Evolutionary conservation across 148 eudicot species (phyloP).

Genomic region (Nepenthes mirabilis): DNA sequence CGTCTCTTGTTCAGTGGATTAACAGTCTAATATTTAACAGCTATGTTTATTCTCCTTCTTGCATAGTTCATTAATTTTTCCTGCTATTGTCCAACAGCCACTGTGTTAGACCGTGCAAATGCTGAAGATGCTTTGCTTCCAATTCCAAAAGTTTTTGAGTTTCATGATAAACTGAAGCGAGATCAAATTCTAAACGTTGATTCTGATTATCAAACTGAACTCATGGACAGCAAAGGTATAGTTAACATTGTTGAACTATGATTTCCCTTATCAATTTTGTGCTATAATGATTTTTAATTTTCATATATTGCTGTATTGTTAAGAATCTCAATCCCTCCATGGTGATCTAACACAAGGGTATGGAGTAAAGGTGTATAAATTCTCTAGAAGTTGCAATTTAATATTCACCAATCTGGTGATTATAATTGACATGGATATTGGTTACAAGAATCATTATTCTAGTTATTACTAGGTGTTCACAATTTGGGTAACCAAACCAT

Average conservation of each 20-base stretch:
- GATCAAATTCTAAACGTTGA: conserved; percentile 12
- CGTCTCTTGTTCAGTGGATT: not conserved
- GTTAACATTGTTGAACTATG: not conserved
- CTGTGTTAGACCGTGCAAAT: conserved; percentile 78
- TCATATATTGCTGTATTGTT: too few species aligned
- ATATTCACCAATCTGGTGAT: too few species aligned
- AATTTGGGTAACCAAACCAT: too few species aligned
- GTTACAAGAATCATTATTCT: too few species aligned
- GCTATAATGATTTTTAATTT: too few species aligned
- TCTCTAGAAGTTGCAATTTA: too few species aligned
- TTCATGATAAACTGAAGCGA: conserved; percentile 21
- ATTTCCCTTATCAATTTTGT: too few species aligned
- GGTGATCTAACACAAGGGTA: too few species aligned
- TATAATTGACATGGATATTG: too few species aligned
- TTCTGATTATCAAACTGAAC: conserved; percentile 8
- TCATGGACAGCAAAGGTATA: conserved; percentile 37
- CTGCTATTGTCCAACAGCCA: conserved; percentile 39
- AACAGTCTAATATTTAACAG: not conserved
- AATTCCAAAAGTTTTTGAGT: conserved; percentile 41
- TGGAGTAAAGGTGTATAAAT: too few species aligned
- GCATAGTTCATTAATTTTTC: not conserved
- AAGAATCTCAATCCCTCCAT: too few species aligned
- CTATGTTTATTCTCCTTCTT: not conserved
- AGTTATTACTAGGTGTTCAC: too few species aligned
- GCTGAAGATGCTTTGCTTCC: conserved; percentile 84